Conservation (phyloP, 345 rosid genomes). For the Rubroshorea leprosula region DNA sequence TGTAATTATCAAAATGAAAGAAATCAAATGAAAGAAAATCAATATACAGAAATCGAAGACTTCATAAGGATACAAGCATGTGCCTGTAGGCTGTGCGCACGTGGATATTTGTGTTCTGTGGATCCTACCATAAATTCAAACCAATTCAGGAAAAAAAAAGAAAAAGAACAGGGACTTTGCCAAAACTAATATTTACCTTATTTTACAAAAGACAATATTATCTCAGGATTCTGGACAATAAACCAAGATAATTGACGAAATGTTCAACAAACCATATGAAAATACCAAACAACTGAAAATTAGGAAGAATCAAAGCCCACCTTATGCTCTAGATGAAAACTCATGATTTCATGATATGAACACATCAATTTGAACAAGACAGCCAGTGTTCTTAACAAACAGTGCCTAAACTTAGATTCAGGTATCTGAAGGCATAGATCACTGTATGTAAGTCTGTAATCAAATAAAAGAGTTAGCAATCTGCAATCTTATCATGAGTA, state of each 20-base stretch:
- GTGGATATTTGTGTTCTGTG: neutral
- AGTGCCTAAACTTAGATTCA: constrained; percentile 89
- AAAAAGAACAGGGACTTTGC: neutral
- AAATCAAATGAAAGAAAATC: neutral
- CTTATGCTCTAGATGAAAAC: constrained; percentile 58
- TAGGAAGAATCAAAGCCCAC: constrained; percentile 30
- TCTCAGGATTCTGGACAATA: neutral
- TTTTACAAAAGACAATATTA: neutral
- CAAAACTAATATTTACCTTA: neutral
- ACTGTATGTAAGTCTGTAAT: constrained; percentile 92
- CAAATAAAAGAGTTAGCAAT: constrained; percentile 13
- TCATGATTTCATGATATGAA: constrained; percentile 87
- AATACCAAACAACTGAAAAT: constrained; percentile 3
- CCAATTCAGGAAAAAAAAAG: neutral
- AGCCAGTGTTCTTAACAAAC: constrained; percentile 81
- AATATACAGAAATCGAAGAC: neutral
- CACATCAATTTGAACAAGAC: constrained; percentile 79
- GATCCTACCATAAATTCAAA: neutral
- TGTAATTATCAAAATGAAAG: constrained; percentile 1
- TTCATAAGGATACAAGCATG: neutral
- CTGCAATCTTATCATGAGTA: constrained; percentile 17
- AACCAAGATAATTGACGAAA: neutral
- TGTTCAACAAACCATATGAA: neutral
- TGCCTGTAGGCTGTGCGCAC: neutral
- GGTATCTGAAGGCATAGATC: constrained; percentile 94